Evolutionary conservation across 257 asterid genomes (phyloP).

Genomic region (Ophiorrhiza pumila): DNA sequence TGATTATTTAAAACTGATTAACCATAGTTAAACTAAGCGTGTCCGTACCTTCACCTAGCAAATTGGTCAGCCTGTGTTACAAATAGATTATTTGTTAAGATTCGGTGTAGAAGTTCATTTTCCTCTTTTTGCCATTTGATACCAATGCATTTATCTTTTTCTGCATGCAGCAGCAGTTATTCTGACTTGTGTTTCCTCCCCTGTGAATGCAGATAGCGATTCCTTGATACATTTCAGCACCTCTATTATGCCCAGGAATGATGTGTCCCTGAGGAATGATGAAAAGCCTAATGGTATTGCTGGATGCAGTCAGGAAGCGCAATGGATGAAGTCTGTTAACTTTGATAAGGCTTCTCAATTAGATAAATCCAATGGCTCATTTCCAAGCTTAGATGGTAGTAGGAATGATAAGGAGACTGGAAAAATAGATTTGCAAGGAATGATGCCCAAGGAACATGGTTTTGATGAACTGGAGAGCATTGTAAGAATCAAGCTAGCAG

Average conservation of each 20-base stretch:
- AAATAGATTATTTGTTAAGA: not conserved
- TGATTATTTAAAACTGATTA: not conserved
- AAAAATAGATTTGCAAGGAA: slow-evolving; percentile 42
- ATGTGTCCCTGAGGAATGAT: slow-evolving; percentile 39
- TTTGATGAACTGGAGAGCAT: slow-evolving; percentile 91
- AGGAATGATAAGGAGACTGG: slow-evolving; percentile 34
- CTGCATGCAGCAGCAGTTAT: not conserved
- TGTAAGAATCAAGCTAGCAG: slow-evolving; percentile 84
- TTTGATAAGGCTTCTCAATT: slow-evolving; percentile 50
- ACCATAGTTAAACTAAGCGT: not conserved
- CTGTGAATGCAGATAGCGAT: slow-evolving; percentile 49
- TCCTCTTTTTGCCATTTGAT: not conserved
- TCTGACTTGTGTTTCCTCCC: slow-evolving; percentile 18
- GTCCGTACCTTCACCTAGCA: not conserved
- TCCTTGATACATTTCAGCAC: slow-evolving; percentile 36
- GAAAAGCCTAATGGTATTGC: slow-evolving; percentile 49
- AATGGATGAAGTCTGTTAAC: slow-evolving; percentile 52
- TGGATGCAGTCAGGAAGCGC: slow-evolving; percentile 56
- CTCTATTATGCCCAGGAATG: slow-evolving; percentile 43
- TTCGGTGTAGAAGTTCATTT: not conserved
- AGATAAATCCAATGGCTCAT: slow-evolving; percentile 43
- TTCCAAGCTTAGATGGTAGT: slow-evolving; percentile 39
- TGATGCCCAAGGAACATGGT: slow-evolving; percentile 42
- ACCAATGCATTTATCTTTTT: not conserved
- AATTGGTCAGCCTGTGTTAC: not conserved